Conservation (phyloP, 768 basidiomycete genomes). For the Mycena venus region DNA sequence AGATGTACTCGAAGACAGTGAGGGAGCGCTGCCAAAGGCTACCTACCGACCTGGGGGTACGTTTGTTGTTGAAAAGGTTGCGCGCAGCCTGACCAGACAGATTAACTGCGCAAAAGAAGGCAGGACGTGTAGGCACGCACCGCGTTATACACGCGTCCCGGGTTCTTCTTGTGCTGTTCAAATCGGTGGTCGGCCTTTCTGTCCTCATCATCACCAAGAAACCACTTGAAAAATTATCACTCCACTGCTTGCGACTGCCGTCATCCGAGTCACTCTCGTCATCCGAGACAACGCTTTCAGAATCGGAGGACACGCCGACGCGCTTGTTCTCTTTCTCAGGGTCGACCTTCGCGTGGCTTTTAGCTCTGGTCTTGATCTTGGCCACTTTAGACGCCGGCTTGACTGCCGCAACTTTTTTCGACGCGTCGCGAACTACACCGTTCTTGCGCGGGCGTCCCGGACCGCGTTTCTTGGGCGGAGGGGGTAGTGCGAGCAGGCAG, state of each 20-base stretch:
- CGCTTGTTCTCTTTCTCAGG: background rate
- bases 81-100: background rate
- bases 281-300: background rate
- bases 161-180: too few species aligned
- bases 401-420: too few species aligned
- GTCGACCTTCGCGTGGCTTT: too few species aligned
- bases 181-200: background rate
- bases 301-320: too few species aligned
- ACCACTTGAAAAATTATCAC: background rate
- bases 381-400: too few species aligned
- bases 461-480: too few species aligned
- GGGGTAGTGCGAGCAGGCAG: too few species aligned
- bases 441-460: too few species aligned
- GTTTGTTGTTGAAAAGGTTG: background rate
- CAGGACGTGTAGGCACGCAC: background rate
- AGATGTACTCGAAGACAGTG: background rate
- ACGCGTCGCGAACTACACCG: too few species aligned
- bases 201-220: background rate
- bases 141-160: slow-evolving; percentile 4
- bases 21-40: background rate
- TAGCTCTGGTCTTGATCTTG: too few species aligned
- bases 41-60: background rate
- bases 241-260: background rate
- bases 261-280: background rate
- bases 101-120: too few species aligned